Conservation (phyloP, 192 early-diverging fungal species). For the Polychytrium aggregatum region DNA sequence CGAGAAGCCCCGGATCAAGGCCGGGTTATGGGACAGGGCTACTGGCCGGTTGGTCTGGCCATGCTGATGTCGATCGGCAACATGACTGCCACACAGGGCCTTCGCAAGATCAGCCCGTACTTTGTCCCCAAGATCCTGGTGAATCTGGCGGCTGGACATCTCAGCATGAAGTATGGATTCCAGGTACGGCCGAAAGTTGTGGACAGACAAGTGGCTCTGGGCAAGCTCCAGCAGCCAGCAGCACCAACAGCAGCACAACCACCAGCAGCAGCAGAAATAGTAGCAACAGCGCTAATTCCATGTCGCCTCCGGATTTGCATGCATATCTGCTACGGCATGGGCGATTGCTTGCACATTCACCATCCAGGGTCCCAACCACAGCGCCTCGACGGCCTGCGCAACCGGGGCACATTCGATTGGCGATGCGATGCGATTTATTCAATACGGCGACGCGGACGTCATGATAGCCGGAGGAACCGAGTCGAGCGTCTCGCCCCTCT, state of each 20-base stretch:
- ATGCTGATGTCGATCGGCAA: too few relatives aligned
- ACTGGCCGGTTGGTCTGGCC: too few relatives aligned
- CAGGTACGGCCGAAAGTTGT: conserved; percentile 36
- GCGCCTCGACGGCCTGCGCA: conserved; percentile 87
- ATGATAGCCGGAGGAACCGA: conserved; percentile 92
- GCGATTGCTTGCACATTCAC: conserved; percentile 2
- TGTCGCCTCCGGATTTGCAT: too few relatives aligned
- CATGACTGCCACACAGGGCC: conserved; percentile 49
- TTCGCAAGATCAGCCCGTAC: conserved; percentile 71
- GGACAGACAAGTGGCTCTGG: too few relatives aligned
- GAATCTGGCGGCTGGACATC: conserved; percentile 91
- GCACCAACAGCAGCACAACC: neutral
- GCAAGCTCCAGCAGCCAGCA: neutral
- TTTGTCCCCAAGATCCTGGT: conserved; percentile 83
- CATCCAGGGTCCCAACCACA: conserved; percentile 91
- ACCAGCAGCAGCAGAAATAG: too few relatives aligned
- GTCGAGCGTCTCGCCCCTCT: conserved; percentile 69
- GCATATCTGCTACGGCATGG: too few relatives aligned
- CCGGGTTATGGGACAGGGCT: too few relatives aligned
- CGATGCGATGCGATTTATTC: conserved; percentile 88
- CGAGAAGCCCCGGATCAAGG: too few relatives aligned
- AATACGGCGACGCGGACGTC: conserved; percentile 85
- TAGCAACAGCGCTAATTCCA: too few relatives aligned
- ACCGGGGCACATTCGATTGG: conserved; percentile 93
- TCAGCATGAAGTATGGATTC: conserved; percentile 79